Evolutionary conservation across 495 filamentous ascomycete genomes (phyloP).

Genomic region (Xylaria venustula): DNA sequence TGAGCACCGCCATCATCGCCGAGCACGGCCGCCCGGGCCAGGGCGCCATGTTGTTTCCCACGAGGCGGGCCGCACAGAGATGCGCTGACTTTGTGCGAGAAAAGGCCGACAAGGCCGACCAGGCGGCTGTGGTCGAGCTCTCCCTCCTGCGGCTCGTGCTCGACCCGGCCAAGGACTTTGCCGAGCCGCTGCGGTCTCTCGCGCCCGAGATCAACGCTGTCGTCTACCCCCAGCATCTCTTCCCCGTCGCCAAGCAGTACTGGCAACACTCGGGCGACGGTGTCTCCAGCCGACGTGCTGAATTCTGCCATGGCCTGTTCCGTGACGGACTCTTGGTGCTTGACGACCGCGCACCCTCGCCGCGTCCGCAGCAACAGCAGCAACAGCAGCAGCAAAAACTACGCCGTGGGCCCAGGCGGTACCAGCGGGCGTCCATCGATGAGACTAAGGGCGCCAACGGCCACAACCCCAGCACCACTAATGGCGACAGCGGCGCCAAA

Average conservation of each 20-base stretch:
- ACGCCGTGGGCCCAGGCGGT: slow-evolving; percentile 67
- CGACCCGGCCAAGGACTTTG: slow-evolving; percentile 48
- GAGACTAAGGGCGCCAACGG: slow-evolving; percentile 12
- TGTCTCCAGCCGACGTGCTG: slow-evolving; percentile 84
- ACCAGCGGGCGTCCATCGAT: slow-evolving; percentile 63
- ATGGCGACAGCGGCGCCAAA: too few relatives aligned
- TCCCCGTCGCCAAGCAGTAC: slow-evolving; percentile 75
- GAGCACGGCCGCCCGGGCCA: slow-evolving; percentile 61
- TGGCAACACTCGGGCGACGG: slow-evolving; percentile 99
- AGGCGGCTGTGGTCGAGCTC: slow-evolving; percentile 47
- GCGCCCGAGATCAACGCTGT: slow-evolving; percentile 63
- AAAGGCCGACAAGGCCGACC: slow-evolving; percentile 50
- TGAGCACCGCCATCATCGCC: slow-evolving; percentile 65
- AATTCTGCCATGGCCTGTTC: slow-evolving; percentile 77
- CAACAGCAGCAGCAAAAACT: slow-evolving; percentile 47
- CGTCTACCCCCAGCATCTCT: slow-evolving; percentile 64
- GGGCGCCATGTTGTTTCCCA: slow-evolving; percentile 76
- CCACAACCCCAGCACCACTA: slow-evolving; percentile 12
- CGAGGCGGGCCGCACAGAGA: slow-evolving; percentile 59
- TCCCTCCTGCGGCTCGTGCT: slow-evolving; percentile 65
- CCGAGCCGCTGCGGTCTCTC: slow-evolving; percentile 42
- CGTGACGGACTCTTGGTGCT: slow-evolving; percentile 67
- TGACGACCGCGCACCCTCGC: slow-evolving; percentile 29
- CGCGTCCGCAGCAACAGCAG: slow-evolving; percentile 25
- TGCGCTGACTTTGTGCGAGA: slow-evolving; percentile 71